Conservation (phyloP, 139 green algal species). For the Zygnema cylindricum region DNA sequence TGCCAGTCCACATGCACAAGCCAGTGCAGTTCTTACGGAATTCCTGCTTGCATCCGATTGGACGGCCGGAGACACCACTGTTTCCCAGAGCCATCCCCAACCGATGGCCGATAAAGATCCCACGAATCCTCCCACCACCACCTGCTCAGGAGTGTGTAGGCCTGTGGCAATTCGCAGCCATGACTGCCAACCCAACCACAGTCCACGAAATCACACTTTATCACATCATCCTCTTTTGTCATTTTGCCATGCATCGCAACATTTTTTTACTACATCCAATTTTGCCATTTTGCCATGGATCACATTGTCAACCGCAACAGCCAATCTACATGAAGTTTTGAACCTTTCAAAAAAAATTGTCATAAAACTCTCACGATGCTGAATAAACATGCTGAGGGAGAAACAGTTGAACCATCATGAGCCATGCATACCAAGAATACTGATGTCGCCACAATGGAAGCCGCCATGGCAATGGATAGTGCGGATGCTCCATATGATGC, state of each 20-base stretch:
- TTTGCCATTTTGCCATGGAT: background rate
- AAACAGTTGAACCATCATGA: too few relatives aligned
- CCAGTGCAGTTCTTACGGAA: background rate
- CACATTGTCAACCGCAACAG: background rate
- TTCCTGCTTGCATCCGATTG: background rate
- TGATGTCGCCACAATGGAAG: background rate
- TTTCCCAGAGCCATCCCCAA: background rate
- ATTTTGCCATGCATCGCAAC: background rate
- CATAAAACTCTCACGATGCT: too few relatives aligned
- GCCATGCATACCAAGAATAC: background rate
- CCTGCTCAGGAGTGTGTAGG: background rate
- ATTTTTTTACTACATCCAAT: background rate
- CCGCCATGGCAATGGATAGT: background rate
- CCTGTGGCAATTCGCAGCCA: conserved; percentile 22
- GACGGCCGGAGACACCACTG: background rate
- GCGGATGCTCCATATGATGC: background rate
- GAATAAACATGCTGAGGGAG: too few relatives aligned
- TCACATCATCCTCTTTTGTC: background rate
- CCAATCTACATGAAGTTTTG: background rate
- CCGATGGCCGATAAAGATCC: background rate
- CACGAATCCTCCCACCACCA: background rate
- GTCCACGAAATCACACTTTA: background rate
- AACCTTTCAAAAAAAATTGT: background rate
- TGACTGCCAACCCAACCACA: background rate
- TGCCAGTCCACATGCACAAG: background rate